Conservation (phyloP, 164 flowering plant species). For the Vitis rupestris region DNA sequence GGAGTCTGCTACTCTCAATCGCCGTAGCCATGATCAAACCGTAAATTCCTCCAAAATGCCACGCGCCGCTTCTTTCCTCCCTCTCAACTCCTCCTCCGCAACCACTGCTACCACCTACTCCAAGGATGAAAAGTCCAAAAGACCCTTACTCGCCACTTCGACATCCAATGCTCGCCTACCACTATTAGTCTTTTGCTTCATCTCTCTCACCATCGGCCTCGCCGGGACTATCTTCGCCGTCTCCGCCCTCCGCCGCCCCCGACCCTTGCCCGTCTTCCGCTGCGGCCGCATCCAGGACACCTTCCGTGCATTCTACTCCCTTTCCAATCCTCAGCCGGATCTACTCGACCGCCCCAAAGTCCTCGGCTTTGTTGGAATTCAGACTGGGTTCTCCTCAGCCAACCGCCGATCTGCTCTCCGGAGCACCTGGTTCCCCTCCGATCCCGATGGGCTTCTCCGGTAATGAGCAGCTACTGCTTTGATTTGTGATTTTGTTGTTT, state of each 20-base stretch:
- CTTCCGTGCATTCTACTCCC: slow-evolving; percentile 26
- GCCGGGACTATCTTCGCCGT: slow-evolving; percentile 40
- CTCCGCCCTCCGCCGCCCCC: slow-evolving; percentile 24
- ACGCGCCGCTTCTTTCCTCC: slow-evolving; percentile 18
- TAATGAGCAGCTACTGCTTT: slow-evolving; percentile 6
- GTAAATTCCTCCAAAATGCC: slow-evolving; percentile 19
- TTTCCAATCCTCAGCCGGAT: slow-evolving; percentile 14
- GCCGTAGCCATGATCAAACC: neutral
- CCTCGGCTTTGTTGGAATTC: slow-evolving; percentile 60
- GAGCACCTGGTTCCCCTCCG: slow-evolving; percentile 61
- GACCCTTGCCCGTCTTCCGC: slow-evolving; percentile 33
- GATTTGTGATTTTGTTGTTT: neutral
- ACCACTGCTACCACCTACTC: no score
- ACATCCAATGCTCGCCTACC: slow-evolving; percentile 12
- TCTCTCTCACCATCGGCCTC: slow-evolving; percentile 39
- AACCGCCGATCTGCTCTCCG: slow-evolving; percentile 45
- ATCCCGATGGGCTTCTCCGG: slow-evolving; percentile 47
- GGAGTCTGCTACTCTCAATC: no score
- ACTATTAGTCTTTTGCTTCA: slow-evolving; percentile 22
- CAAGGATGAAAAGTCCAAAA: slow-evolving; percentile 13
- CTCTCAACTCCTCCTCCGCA: slow-evolving; percentile 6
- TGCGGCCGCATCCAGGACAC: slow-evolving; percentile 50
- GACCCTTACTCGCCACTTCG: slow-evolving; percentile 9
- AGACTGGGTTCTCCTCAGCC: slow-evolving; percentile 48
- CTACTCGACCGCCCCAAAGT: slow-evolving; percentile 40